Evolutionary conservation across 441 rosid genomes (phyloP), one percentile per base, ranked within the genome.

Genomic region (Bruguiera hainesii): DNA sequence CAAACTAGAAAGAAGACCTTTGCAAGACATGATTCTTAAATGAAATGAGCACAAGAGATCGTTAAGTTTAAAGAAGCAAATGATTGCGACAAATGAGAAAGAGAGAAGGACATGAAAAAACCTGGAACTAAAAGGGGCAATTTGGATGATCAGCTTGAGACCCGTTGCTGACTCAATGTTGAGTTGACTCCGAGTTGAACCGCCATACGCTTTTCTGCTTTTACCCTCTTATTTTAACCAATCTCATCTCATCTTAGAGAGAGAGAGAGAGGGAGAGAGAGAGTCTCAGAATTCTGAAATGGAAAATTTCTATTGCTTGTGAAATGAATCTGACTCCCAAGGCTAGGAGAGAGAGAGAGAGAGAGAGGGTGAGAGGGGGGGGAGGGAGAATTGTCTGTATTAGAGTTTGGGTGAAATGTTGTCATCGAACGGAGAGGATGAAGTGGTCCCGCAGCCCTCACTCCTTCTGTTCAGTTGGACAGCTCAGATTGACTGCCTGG

Each of bases 141-240:
- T 8, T n/a, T 56, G 42, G 21, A 60, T 6, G 64, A 78, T 67
- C 66, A 73, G 69, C 51, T 64, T 31, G 48, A 29, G 72, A 66
- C 21, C 66, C 65, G 66, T 57, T 51, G 59, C 26, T 19, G 68
- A 69, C 64, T 56, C 57, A 42, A 75, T 50, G 71, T 29, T 30
- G 71, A 69, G 67, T 61, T n/a, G 28, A 60, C 56, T 62, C 71
- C 67, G 72, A 73, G 75, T 67, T 75, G 78, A 82, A 74, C 58
- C 68, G 64, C 63, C 70, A 70, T 64, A 63, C 56, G 61, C 50
- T 5, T 6, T 35, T 39, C 15, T 33, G 50, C 23, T 48, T 58
- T 56, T 55, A 33, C 61, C 57, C 62, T 61, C 21, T 28, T 58
- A 65, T 42, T 59, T 13, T 42, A 3, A 42, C 62, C 63, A 73